Percentiles rank a stretch among this genome's conserved stretches.
These are phyloP conservation scores for Leccinum barrowsii DNA, from an alignment of 768 basidiomycete genomes.

Conservation along the genomic window DNA sequence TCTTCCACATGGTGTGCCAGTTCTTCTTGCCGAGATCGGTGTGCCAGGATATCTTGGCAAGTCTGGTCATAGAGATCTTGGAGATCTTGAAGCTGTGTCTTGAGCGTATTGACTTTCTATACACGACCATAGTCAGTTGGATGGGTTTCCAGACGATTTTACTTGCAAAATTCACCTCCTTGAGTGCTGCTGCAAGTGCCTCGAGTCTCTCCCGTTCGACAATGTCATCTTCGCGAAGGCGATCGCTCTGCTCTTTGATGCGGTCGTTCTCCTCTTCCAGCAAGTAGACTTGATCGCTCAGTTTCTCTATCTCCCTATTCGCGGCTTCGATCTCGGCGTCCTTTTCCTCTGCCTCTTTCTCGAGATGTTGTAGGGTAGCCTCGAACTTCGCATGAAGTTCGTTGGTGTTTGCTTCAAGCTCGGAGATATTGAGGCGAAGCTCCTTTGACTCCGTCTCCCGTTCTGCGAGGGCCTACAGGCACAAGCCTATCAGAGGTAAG, in stretches of 20 bases:
- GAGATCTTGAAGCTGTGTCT: conserved; percentile 63
- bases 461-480: conserved; percentile 63
- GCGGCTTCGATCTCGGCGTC: conserved; percentile 72
- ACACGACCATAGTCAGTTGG: conserved; percentile 2
- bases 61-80: conserved; percentile 63
- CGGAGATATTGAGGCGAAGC: conserved; percentile 67
- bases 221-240: conserved; percentile 65
- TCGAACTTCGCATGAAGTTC: conserved; percentile 75
- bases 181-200: conserved; percentile 65
- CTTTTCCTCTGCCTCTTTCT: conserved; percentile 74
- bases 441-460: conserved; percentile 77
- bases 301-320: conserved; percentile 73
- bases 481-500: conserved; percentile 1
- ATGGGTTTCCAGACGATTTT: background rate
- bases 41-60: conserved; percentile 59
- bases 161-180: conserved; percentile 54
- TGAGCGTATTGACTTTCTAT: conserved; percentile 68
- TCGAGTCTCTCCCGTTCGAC: conserved; percentile 69
- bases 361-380: conserved; percentile 68
- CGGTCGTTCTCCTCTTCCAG: conserved; percentile 86
- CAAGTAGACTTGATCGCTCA: conserved; percentile 76
- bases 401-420: conserved; percentile 68
- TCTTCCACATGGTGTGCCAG: conserved; percentile 72
- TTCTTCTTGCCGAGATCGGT: conserved; percentile 72
- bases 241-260: conserved; percentile 66